Evolutionary conservation across 2,329 filamentous ascomycete species (phyloP).

Genomic region (Fusarium dimerum): DNA sequence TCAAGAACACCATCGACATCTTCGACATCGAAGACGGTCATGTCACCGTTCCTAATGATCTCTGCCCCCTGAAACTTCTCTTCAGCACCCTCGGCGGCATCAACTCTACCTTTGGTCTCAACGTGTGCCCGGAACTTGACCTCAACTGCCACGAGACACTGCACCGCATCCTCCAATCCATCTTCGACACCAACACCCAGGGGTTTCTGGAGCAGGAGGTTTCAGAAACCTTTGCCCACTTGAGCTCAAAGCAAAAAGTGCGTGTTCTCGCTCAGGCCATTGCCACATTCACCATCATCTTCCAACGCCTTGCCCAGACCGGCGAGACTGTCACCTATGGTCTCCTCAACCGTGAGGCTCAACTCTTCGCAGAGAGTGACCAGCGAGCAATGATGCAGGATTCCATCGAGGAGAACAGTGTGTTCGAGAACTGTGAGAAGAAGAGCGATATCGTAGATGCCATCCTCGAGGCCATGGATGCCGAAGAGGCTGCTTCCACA

Average conservation of each 20-base stretch:
- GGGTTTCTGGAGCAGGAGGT: conserved; percentile 27
- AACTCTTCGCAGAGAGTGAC: conserved; percentile 30
- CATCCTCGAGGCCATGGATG: conserved; percentile 28
- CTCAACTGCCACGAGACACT: conserved; percentile 26
- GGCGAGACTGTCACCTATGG: conserved; percentile 24
- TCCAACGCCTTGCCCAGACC: conserved; percentile 26
- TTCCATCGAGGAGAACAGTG: conserved; percentile 24
- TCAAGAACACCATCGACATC: conserved; percentile 23
- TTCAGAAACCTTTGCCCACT: conserved; percentile 27
- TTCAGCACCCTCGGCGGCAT: conserved; percentile 23
- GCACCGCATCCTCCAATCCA: conserved; percentile 30
- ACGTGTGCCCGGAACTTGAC: conserved; percentile 24
- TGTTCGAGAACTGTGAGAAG: conserved; percentile 23
- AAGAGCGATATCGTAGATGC: conserved; percentile 23
- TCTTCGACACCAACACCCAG: conserved; percentile 30
- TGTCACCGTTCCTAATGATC: conserved; percentile 22
- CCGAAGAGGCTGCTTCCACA: conserved; percentile 24
- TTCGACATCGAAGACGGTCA: conserved; percentile 27
- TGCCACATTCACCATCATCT: conserved; percentile 24
- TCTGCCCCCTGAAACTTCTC: conserved; percentile 26
- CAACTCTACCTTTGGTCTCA: conserved; percentile 24
- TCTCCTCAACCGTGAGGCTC: conserved; percentile 28
- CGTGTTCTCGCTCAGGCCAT: conserved; percentile 30
- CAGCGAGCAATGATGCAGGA: conserved; percentile 28
- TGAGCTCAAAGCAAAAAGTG: conserved; percentile 24